phyloP scores from a whole-genome alignment of 2,329 filamentous ascomycete genomes.

The Neocatenulostroma microsporum region DNA sequence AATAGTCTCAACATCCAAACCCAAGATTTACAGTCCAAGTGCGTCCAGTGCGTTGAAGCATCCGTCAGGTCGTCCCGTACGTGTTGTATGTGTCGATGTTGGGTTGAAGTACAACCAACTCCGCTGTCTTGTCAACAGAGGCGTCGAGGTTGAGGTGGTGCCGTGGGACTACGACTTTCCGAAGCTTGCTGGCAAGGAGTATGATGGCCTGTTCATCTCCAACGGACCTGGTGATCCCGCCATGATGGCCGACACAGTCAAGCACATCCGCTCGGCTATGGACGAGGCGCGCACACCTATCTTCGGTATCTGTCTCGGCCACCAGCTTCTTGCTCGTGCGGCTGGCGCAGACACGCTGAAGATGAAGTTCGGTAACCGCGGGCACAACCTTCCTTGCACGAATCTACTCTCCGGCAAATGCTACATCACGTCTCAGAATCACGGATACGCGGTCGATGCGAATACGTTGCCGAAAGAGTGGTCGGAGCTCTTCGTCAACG shows the following conservation, averaged over 20 bases:
- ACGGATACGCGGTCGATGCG: constrained; percentile 88
- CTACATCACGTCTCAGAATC: constrained; percentile 98
- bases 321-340: constrained; percentile 84
- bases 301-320: constrained; percentile 93
- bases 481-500: constrained; percentile 94
- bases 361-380: constrained; percentile 99
- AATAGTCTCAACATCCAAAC: constrained; percentile 78
- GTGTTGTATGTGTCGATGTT: constrained; percentile 89
- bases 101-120: constrained; percentile 98
- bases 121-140: constrained; percentile 80
- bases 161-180: constrained; percentile 95
- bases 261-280: constrained; percentile 69
- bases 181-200: constrained; percentile 66
- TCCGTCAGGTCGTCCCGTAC: constrained; percentile 76
- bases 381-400: constrained; percentile 96
- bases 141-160: constrained; percentile 87
- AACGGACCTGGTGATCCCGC: constrained; percentile 96
- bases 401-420: constrained; percentile 93
- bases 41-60: constrained; percentile 67
- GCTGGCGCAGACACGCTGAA: constrained; percentile 79
- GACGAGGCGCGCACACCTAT: constrained; percentile 75
- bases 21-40: constrained; percentile 76
- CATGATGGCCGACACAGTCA: constrained; percentile 69
- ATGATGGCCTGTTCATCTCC: constrained; percentile 94
- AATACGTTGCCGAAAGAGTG: constrained; percentile 67